Evolutionary conservation across 352 stramenopile genomes (phyloP).

Genomic region (Pythium aquatile): DNA sequence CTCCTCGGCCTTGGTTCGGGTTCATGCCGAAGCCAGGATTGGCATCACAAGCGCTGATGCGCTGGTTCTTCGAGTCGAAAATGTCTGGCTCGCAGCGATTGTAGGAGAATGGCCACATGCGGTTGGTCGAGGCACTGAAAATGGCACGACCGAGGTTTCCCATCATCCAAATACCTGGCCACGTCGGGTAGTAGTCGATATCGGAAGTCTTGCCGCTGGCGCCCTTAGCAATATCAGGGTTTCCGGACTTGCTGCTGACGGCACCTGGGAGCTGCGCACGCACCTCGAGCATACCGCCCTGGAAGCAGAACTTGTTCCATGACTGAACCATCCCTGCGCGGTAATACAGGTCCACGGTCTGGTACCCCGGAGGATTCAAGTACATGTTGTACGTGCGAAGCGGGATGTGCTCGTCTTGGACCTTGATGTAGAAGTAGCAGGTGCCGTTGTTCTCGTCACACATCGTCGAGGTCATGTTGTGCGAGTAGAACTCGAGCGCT

Average conservation of each 20-base stretch:
- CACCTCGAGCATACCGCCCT: constrained; percentile 89
- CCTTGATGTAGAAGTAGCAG: constrained; percentile 64
- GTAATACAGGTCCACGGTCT: constrained; percentile 47
- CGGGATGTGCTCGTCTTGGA: constrained; percentile 41
- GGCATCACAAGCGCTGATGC: constrained; percentile 83
- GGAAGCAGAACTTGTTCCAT: constrained; percentile 95
- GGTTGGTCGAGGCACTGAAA: constrained; percentile 71
- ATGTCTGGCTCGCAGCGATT: constrained; percentile 68
- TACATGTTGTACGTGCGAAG: constrained; percentile 52
- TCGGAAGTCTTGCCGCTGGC: constrained; percentile 17
- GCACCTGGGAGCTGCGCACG: constrained; percentile 80
- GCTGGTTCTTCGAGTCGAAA: constrained; percentile 65
- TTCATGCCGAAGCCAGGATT: constrained; percentile 84
- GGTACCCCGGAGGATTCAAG: constrained; percentile 42
- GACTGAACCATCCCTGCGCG: constrained; percentile 78
- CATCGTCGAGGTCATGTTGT: constrained; percentile 70
- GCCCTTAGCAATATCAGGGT: constrained; percentile 34
- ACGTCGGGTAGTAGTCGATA: constrained; percentile 43
- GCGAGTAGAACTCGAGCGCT: constrained; percentile 92
- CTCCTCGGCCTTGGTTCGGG: constrained; percentile 45
- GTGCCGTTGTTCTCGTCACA: constrained; percentile 40
- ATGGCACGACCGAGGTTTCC: constrained; percentile 30
- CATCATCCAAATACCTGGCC: constrained; percentile 85
- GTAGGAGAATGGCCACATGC: constrained; percentile 92
- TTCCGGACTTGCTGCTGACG: constrained; percentile 36